phyloP scores from a whole-genome alignment of 257 asterid species.

The Solanum ossicruentum region DNA sequence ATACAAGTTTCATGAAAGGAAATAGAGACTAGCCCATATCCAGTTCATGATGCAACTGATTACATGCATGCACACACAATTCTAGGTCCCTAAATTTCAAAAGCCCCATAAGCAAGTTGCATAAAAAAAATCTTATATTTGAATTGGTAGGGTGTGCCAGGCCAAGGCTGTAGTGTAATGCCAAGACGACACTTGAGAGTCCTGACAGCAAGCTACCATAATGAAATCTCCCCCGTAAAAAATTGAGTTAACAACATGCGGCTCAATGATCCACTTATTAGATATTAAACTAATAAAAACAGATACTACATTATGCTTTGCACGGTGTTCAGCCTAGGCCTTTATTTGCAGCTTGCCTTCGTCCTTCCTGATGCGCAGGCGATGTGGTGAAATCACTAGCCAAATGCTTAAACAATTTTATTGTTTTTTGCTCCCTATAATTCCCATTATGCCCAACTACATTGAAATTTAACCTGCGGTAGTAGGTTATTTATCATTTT shows the following conservation, averaged over 20 bases:
- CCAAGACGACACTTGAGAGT: background rate
- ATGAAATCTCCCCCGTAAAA: background rate
- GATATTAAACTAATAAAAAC: constrained; percentile 27
- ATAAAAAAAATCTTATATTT: background rate
- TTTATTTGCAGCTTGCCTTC: background rate
- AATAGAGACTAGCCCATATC: background rate
- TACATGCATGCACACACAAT: background rate
- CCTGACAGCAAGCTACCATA: background rate
- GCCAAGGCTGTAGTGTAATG: background rate
- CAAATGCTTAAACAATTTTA: no score
- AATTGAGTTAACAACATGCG: background rate
- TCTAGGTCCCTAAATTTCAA: background rate
- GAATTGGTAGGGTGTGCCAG: background rate
- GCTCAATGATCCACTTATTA: background rate
- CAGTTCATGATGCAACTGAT: background rate
- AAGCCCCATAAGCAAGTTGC: background rate
- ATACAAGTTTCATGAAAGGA: background rate
- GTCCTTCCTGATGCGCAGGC: background rate
- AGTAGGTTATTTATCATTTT: background rate
- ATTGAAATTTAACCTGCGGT: background rate
- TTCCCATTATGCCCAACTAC: background rate
- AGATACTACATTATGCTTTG: constrained; percentile 19
- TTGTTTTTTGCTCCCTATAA: background rate
- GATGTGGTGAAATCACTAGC: background rate
- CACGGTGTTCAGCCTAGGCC: background rate